phyloP scores from a whole-genome alignment of 768 basidiomycete species.

The Dentipellis sp. region DNA sequence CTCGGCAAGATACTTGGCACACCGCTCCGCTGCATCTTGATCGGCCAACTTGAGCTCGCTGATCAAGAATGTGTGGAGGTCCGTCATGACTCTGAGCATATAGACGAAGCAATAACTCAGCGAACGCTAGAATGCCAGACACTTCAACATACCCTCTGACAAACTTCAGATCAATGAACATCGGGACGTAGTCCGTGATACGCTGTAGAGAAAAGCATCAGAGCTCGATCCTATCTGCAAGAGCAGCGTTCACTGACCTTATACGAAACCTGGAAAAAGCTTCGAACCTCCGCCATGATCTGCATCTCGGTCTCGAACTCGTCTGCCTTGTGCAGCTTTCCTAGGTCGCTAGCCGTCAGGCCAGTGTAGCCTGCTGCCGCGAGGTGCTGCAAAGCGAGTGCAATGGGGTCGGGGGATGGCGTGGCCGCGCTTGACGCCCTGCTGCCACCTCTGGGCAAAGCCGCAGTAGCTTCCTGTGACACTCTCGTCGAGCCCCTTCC shows the following conservation, averaged over 20 bases:
- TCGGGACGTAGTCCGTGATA: constrained; percentile 35
- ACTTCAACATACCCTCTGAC: constrained; percentile 8
- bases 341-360: constrained; percentile 23
- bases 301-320: constrained; percentile 32
- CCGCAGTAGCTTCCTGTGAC: too few species aligned
- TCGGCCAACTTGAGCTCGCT: background rate
- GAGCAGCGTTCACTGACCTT: constrained; percentile 23
- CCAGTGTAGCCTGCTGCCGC: background rate
- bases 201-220: constrained; percentile 20
- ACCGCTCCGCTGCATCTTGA: background rate
- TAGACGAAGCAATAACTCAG: background rate
- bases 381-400: background rate
- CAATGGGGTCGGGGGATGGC: background rate
- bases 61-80: background rate
- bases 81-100: background rate
- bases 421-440: too few species aligned
- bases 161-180: constrained; percentile 17
- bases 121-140: too few species aligned
- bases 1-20: background rate
- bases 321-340: constrained; percentile 24
- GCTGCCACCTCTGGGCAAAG: too few species aligned
- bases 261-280: constrained; percentile 38
- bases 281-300: constrained; percentile 34
- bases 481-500: too few species aligned
- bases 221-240: too few species aligned